phyloP scores from a whole-genome alignment of 257 asterid genomes.

The Solanum chilense region DNA sequence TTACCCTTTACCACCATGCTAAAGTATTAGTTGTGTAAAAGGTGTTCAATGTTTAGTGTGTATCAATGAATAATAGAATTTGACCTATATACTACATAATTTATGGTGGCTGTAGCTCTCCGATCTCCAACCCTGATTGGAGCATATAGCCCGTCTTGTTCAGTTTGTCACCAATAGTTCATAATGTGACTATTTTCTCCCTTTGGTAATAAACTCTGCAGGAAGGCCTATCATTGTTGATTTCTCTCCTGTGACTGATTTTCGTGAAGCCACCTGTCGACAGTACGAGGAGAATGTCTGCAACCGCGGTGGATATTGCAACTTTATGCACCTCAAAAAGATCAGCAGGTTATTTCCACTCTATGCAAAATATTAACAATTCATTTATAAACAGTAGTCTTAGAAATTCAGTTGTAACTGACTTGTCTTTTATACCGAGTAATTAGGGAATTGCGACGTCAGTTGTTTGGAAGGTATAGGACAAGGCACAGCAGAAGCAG shows the following conservation, averaged over 20 bases:
- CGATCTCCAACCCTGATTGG: neutral
- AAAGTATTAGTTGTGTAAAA: neutral
- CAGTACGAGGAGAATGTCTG: conserved; percentile 94
- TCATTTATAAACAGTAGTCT: neutral
- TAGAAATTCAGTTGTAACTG: neutral
- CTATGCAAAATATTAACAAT: neutral
- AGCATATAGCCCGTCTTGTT: neutral
- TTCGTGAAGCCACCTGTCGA: conserved; percentile 97
- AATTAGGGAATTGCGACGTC: conserved; percentile 67
- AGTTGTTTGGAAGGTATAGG: conserved; percentile 58
- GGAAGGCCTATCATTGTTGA: conserved; percentile 95
- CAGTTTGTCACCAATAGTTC: neutral
- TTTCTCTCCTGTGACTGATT: conserved; percentile 94
- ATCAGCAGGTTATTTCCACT: conserved; percentile 52
- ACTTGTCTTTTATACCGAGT: neutral
- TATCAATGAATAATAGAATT: neutral
- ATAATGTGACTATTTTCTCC: neutral
- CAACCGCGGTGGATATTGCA: conserved; percentile 99
- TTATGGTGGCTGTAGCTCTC: neutral
- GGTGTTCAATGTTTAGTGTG: neutral
- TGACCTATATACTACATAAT: neutral
- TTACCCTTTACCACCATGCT: neutral
- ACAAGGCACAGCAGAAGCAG: conserved; percentile 53
- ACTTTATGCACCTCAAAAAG: conserved; percentile 95
- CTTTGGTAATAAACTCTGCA: conserved; percentile 21